Conservation (phyloP, 2,329 filamentous ascomycete species). For the Salinomyces thailandicus region DNA sequence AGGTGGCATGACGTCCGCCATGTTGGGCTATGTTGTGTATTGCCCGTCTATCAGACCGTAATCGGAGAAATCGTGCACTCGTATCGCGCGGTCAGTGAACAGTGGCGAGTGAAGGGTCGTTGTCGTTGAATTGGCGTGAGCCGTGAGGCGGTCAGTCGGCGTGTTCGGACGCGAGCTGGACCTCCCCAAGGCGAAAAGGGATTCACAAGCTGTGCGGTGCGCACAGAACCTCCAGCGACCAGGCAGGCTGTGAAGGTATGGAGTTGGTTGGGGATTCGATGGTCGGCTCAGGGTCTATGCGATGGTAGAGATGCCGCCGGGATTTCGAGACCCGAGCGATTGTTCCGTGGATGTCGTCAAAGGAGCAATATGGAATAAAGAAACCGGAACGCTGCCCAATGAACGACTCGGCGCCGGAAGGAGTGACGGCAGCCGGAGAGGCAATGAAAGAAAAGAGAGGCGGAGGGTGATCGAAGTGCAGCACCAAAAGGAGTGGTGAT, state of each 20-base stretch:
- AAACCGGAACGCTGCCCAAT: slow-evolving; percentile 13
- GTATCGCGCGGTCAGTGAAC: slow-evolving; percentile 13
- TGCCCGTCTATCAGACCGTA: too few relatives aligned
- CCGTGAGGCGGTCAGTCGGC: slow-evolving; percentile 13
- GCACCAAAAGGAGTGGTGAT: slow-evolving; percentile 26
- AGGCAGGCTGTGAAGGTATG: slow-evolving; percentile 7
- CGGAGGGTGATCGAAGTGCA: slow-evolving; percentile 11
- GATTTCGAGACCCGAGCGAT: slow-evolving; percentile 3
- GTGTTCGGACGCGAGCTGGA: slow-evolving; percentile 5
- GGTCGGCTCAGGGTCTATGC: slow-evolving; percentile 1
- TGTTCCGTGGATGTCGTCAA: slow-evolving; percentile 4
- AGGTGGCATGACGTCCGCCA: slow-evolving; percentile 27
- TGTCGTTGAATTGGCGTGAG: slow-evolving; percentile 9
- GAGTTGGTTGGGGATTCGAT: background rate
- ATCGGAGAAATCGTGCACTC: slow-evolving; percentile 12
- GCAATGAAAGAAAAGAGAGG: slow-evolving; percentile 17
- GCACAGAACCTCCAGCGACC: slow-evolving; percentile 8
- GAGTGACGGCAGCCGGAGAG: slow-evolving; percentile 20
- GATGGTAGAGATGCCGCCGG: background rate
- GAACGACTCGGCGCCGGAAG: slow-evolving; percentile 22
- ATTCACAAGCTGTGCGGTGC: slow-evolving; percentile 12
- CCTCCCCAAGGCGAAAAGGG: slow-evolving; percentile 10
- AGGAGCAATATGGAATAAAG: slow-evolving; percentile 11
- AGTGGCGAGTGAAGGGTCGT: slow-evolving; percentile 9
- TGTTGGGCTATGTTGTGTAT: slow-evolving; percentile 14